Evolutionary conservation across 1,284 basidiomycete species (phyloP).

Genomic region (Malassezia arunalokei): DNA sequence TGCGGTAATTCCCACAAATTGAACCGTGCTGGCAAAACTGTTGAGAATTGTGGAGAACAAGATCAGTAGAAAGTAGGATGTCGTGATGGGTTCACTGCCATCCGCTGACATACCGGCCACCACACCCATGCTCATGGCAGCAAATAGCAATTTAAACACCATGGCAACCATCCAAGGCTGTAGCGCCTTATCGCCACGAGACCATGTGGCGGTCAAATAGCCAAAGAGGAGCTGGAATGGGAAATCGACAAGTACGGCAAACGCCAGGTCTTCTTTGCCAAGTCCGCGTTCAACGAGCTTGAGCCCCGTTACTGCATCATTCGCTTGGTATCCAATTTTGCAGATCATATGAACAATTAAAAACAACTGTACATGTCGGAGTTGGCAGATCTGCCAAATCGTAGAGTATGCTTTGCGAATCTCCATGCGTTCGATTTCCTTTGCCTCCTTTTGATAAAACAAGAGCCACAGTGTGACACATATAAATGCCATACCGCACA

Average conservation of each 20-base stretch:
- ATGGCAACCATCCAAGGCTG: conserved; percentile 73
- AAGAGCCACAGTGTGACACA: conserved; percentile 74
- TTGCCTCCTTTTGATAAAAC: conserved; percentile 58
- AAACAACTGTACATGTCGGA: conserved; percentile 82
- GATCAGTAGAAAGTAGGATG: conserved; percentile 65
- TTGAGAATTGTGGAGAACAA: conserved; percentile 67
- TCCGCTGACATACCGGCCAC: conserved; percentile 68
- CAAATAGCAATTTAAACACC: conserved; percentile 70
- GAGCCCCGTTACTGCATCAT: conserved; percentile 79
- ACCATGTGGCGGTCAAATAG: conserved; percentile 88
- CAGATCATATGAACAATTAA: conserved; percentile 77
- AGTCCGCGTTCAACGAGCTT: conserved; percentile 97
- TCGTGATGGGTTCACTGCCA: conserved; percentile 31
- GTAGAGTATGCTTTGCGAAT: conserved; percentile 79
- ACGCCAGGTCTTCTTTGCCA: conserved; percentile 82
- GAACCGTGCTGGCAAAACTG: conserved; percentile 84
- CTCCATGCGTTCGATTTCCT: conserved; percentile 69
- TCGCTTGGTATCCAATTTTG: conserved; percentile 90
- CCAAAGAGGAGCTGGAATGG: conserved; percentile 93
- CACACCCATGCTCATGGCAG: conserved; percentile 58
- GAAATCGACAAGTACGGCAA: conserved; percentile 91
- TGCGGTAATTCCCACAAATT: conserved; percentile 94
- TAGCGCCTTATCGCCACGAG: conserved; percentile 46
- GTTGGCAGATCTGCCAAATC: conserved; percentile 83
- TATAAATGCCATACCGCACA: conserved; percentile 72